These are phyloP conservation scores for Monosporascus ibericus DNA, from an alignment of 2,329 filamentous ascomycete species.

Conservation along the genomic window DNA sequence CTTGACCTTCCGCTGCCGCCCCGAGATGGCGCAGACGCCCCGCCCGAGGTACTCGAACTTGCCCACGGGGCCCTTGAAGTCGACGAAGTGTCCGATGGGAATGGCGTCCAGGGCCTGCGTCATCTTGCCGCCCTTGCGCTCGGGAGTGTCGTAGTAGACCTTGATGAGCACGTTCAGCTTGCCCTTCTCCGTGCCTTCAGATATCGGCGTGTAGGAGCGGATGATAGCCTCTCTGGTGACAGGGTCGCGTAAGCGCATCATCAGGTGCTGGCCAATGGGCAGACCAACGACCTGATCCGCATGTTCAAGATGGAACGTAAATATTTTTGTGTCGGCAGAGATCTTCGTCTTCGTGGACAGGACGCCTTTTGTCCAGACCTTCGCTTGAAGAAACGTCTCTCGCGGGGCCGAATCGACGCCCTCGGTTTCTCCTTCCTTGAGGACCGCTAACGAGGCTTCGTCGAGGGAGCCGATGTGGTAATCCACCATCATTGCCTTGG, in stretches of 20 bases:
- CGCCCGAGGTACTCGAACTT: conserved; percentile 73
- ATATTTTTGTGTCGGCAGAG: conserved; percentile 74
- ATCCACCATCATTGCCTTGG: conserved; percentile 79
- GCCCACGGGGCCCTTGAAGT: conserved; percentile 84
- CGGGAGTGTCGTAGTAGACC: conserved; percentile 61
- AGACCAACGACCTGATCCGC: conserved; percentile 65
- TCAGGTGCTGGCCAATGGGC: conserved; percentile 79
- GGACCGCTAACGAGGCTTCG: conserved; percentile 45
- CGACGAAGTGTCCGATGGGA: conserved; percentile 64
- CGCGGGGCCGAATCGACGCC: conserved; percentile 38
- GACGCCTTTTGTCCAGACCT: conserved; percentile 66
- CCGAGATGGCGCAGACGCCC: conserved; percentile 58
- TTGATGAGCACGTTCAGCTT: conserved; percentile 74
- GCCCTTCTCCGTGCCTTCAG: conserved; percentile 53
- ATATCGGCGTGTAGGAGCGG: conserved; percentile 81
- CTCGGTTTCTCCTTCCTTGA: conserved; percentile 37
- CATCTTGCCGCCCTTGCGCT: conserved; percentile 67
- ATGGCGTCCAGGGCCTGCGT: conserved; percentile 70
- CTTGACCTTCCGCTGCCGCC: conserved; percentile 49
- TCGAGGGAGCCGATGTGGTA: conserved; percentile 82
- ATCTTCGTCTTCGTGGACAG: conserved; percentile 63
- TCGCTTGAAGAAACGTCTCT: conserved; percentile 63
- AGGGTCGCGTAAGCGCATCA: conserved; percentile 73
- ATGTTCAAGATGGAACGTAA: conserved; percentile 74
- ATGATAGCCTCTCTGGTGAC: conserved; percentile 68